These are phyloP conservation scores for Codiaeum variegatum DNA, from an alignment of 441 rosid species.

Conservation along the genomic window DNA sequence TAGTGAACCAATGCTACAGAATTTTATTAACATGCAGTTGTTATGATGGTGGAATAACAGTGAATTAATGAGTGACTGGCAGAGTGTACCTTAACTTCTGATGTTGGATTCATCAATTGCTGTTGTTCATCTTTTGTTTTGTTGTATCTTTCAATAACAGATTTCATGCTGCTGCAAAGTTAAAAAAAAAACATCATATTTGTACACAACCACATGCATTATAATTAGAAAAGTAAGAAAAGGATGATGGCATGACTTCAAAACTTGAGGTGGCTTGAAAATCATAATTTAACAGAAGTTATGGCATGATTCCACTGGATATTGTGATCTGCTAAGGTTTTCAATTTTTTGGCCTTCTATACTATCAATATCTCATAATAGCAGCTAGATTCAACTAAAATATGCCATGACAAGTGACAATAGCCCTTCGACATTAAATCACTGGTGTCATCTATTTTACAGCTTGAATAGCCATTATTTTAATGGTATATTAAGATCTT, in stretches of 20 bases:
- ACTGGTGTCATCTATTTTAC: background rate
- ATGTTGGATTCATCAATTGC: conserved; percentile 26
- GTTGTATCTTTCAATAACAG: conserved; percentile 31
- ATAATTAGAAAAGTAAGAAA: background rate
- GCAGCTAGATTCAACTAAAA: background rate
- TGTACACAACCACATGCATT: background rate
- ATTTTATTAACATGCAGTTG: background rate
- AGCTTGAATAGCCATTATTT: background rate
- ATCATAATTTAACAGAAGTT: too few relatives aligned
- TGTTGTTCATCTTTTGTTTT: conserved; percentile 27
- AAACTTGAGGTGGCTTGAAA: background rate
- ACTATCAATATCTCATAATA: background rate
- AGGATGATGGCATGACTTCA: background rate
- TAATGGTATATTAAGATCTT: background rate
- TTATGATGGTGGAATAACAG: background rate
- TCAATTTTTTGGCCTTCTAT: background rate
- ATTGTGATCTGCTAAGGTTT: background rate
- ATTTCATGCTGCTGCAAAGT: conserved; percentile 28
- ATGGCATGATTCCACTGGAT: too few relatives aligned
- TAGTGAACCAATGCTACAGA: background rate
- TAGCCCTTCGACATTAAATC: background rate
- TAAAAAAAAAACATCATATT: background rate
- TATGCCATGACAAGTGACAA: background rate
- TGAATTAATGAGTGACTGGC: background rate
- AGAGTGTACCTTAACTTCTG: conserved; percentile 36